Percentiles rank a stretch among this genome's conserved stretches.
phyloP scores from a whole-genome alignment of 139 green algal genomes.

The Micractinium conductrix region DNA sequence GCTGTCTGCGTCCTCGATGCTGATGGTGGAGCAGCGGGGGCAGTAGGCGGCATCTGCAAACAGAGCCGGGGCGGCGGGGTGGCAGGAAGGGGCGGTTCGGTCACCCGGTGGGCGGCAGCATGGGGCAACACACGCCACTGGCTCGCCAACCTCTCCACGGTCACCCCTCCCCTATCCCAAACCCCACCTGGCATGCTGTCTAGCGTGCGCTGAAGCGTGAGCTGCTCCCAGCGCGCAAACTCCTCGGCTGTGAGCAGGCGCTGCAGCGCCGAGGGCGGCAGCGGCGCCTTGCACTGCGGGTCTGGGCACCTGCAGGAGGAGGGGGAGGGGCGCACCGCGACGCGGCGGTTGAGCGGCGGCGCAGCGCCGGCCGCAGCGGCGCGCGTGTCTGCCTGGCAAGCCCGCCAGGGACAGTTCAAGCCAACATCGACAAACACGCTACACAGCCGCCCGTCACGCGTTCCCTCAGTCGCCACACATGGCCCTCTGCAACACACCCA shows the following conservation, averaged over 20 bases:
- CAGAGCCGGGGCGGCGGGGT: background rate
- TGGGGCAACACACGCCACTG: too few relatives aligned
- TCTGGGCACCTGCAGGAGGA: slow-evolving; percentile 66
- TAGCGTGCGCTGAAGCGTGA: slow-evolving; percentile 79
- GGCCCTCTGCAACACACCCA: too few relatives aligned
- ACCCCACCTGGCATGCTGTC: slow-evolving; percentile 68
- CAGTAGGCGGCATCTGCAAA: slow-evolving; percentile 80
- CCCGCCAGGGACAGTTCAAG: too few relatives aligned
- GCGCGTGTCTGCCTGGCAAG: too few relatives aligned
- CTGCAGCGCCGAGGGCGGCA: slow-evolving; percentile 54
- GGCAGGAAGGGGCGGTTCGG: too few relatives aligned
- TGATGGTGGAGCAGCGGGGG: slow-evolving; percentile 73
- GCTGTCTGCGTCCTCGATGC: slow-evolving; percentile 80
- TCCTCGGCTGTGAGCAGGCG: slow-evolving; percentile 50
- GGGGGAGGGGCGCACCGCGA: background rate
- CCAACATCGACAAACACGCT: too few relatives aligned
- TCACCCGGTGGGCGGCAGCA: too few relatives aligned
- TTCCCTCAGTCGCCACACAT: too few relatives aligned
- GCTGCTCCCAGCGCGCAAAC: slow-evolving; percentile 72
- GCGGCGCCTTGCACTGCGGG: slow-evolving; percentile 56
- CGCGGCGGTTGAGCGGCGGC: background rate
- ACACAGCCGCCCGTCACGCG: too few relatives aligned
- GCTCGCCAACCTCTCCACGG: too few relatives aligned
- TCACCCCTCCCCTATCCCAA: background rate
- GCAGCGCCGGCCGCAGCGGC: background rate